Evolutionary conservation across 306 rosid genomes (phyloP), one percentile per base, ranked within the genome.

Genomic region (Acacia confusa): DNA sequence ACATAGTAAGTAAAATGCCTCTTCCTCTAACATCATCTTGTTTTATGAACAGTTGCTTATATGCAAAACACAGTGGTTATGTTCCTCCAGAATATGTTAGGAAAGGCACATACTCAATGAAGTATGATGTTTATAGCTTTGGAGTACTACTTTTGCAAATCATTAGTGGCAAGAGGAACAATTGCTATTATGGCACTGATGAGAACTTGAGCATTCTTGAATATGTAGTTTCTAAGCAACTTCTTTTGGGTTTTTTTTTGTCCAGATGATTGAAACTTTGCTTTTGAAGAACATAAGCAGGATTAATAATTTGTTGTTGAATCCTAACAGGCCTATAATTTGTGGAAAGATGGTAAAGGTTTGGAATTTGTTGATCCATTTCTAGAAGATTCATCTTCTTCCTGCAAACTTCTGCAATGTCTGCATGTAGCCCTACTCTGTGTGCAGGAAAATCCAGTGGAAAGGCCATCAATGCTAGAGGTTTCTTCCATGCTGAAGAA

Each of bases 381-480:
- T 32, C 78, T 84, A n/a, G 88, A 86, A 36, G 90, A 89, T 68
- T 64, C 85, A 16, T 60, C 79, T 32, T 82, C 81, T 0, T 60
- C 79, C 19, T 85, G 72, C 55, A 83, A 85, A 64, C 72, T 83
- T 24, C 7, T 27, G 45, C 86, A 64, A 25, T 89, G 90, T 85
- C 67, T 89, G 82, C 82, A 85, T 17, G 84, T 87, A 44, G 92
- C 85, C 43, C 75, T 90, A 5, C 72, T 84, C 2, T 87, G 91
- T 30, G 89, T 87, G 48, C 89, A 85, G 81, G 89, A 82, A 78
- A 78, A 84, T 36, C 79, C 90, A 1, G 81, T 70, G 0, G 81
- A 86, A 50, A 84, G 90, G 70, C 88, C 92, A 24, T 50, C 87
- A 9, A 85, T 89, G 90, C 36, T 89, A 65, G 86, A 89, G 60